A percentile compares a stretch with the other conserved stretches of the same genome.
Conservation (phyloP, 139 green algal genomes). For the Coccomyxa sp. region DNA sequence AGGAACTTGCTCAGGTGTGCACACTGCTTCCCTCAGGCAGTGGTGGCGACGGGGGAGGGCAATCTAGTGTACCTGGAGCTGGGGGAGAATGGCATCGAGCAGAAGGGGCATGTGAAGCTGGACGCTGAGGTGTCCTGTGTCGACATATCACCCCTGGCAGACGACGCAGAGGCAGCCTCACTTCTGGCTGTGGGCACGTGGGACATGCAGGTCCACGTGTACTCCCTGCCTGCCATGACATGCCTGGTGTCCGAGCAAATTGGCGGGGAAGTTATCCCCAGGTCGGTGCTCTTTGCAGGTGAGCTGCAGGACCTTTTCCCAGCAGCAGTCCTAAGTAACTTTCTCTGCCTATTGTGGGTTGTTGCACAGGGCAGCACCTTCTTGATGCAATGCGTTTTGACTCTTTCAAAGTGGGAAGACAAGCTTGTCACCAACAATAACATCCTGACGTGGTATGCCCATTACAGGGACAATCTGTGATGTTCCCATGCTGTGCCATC, state of each 20-base stretch:
- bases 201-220: conserved; percentile 24
- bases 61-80: conserved; percentile 72
- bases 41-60: conserved; percentile 68
- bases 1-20: conserved; percentile 66
- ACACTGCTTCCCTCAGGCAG: conserved; percentile 40
- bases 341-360: no score
- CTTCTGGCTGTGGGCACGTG: conserved; percentile 68
- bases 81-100: conserved; percentile 32
- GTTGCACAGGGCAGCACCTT: no score
- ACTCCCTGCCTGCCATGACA: neutral
- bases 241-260: conserved; percentile 39
- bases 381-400: no score
- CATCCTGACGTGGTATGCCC: no score
- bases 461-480: no score
- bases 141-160: conserved; percentile 64
- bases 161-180: conserved; percentile 14
- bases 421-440: no score
- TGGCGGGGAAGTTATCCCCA: conserved; percentile 74
- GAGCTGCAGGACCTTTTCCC: conserved; percentile 9
- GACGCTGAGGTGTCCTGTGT: conserved; percentile 85
- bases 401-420: no score
- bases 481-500: no score
- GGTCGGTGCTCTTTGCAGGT: conserved; percentile 70
- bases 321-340: neutral
- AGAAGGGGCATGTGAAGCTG: conserved; percentile 48